Conservation (phyloP, 345 rosid species). For the Bruguiera parviflora region DNA sequence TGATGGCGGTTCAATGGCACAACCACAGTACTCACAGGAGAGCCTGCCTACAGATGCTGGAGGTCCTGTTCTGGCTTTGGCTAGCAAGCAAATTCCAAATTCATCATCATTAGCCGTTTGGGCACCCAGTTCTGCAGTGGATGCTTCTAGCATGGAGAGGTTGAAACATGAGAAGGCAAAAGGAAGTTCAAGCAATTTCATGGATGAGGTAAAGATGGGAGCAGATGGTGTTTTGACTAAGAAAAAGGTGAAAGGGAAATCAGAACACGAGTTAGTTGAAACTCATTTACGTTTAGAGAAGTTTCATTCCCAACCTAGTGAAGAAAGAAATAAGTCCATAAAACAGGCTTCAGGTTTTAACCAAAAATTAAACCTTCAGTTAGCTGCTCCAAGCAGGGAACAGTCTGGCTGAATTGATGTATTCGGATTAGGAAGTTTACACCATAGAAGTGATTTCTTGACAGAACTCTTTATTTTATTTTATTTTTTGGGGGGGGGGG, state of each 20-base stretch:
- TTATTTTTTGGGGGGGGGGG: too few species aligned
- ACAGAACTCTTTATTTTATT: not conserved
- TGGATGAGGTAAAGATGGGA: slow-evolving; percentile 41
- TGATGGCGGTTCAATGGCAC: slow-evolving; percentile 40
- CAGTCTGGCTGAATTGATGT: slow-evolving; percentile 35
- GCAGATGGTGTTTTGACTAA: slow-evolving; percentile 33
- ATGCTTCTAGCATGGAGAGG: slow-evolving; percentile 38
- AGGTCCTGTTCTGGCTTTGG: slow-evolving; percentile 35
- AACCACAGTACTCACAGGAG: slow-evolving; percentile 38
- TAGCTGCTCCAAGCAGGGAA: slow-evolving; percentile 11
- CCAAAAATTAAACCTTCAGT: slow-evolving; percentile 34
- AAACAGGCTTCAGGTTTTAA: slow-evolving; percentile 31
- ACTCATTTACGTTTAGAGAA: slow-evolving; percentile 24
- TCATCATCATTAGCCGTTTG: slow-evolving; percentile 31
- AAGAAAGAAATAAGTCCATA: slow-evolving; percentile 34
- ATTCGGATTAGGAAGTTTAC: slow-evolving; percentile 18
- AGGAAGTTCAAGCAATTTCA: slow-evolving; percentile 38
- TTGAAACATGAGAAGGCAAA: slow-evolving; percentile 52
- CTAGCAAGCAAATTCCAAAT: slow-evolving; percentile 35
- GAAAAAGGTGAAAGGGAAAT: slow-evolving; percentile 59
- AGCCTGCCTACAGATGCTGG: slow-evolving; percentile 34
- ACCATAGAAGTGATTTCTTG: slow-evolving; percentile 13
- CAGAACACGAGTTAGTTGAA: slow-evolving; percentile 44
- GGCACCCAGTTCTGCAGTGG: slow-evolving; percentile 37
- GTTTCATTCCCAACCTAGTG: slow-evolving; percentile 19